Evolutionary conservation across 768 basidiomycete species (phyloP), one percentile per base, ranked within the genome.

Genomic region (Obba rivulosa): DNA sequence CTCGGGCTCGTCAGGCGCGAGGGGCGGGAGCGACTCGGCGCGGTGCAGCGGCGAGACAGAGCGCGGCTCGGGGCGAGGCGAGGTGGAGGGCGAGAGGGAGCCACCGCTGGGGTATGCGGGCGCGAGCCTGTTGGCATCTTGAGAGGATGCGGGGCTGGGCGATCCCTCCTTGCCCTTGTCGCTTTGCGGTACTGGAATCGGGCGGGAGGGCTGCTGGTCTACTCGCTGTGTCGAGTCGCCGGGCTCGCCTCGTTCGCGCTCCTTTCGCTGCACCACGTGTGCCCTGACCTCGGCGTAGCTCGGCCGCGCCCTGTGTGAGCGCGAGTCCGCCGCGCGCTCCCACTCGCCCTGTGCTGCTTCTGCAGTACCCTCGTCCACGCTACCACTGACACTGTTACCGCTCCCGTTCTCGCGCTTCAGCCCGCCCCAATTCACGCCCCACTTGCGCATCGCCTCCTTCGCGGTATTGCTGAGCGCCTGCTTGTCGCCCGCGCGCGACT

Each of bases 391-490:
- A 25, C 18, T 39, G 10, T 49, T 25, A 20, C 41, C 46, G 48
- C 40, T 54, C 63, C 45, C 55, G 35, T 43, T 63, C 48, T 83
- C 80, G 63, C 79, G 83, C 68, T 76, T 81, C 63, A 81, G 59
- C 11, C 73, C 74, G 40, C 78, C 71, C 85, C 90, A 93, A 49
- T 81, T 90, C 22, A 82, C 83, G 20, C 92, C 84, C 92, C 92
- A 95, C 62, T 95, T 95, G 50, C 85, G 82, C 75, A 96, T 85
- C 8, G 87, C 78, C 60, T 96, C 94, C 62, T 85, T 87, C 11
- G 92, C 89, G 0, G 87, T 81, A 57, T 87, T 85, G 54, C 82
- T 84, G 38, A 94, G 69, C 7, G 88, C 87, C 63, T 93, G 87
- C 62, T 92, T 94, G 65, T 94, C 93, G 2, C 68, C 70, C 0